Evolutionary conservation across 2,329 filamentous ascomycete genomes (phyloP), one percentile per base, ranked within the genome.

Genomic region (Fusarium musae): DNA sequence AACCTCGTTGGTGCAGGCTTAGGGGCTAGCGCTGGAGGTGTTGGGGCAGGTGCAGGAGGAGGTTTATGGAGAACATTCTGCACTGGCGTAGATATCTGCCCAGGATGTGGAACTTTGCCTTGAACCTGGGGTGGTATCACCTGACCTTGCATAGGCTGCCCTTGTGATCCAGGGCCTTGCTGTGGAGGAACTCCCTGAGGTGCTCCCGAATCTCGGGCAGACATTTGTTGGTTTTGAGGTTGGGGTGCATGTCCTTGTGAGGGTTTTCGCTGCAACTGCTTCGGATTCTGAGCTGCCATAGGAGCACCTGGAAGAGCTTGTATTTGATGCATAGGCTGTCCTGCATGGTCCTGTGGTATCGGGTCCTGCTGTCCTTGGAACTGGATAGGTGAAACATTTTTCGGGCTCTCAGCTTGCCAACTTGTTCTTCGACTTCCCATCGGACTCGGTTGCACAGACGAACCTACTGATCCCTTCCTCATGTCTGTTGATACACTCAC

Each of bases 391-490:
- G 71, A 56, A 19, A 23, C 42, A 26, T 50, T 37, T 17, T 53
- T 65, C 13, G 63, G 72, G 30, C 65, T 70, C 16, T 72, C 70
- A 17, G 43, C 60, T 58, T 78, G 74, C n/a, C 71, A 67, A 17
- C 77, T 78, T 17, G 76, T 52, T 40, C 76, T 63, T 47, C 75
- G 66, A 57, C 74, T 76, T 16, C 66, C 63, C 34, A 63, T 66
- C 1, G 75, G 74, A 9, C 74, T 75, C n/a, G 62, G 68, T 47
- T 74, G 75, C 6, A 59, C 28, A 9, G 75, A 73, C 9, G 60
- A 76, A 28, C 50, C 66, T 17, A 72, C 6, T 1, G 76, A 78
- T 9, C 59, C 71, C 9, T 69, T 69, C 32, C 72, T 58, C 12
- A 72, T 68, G 9, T 66, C 70, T 3, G 57, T 59, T 3, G 69